phyloP scores from a whole-genome alignment of 805 yeast species.

The Teunomyces aglyptinius region DNA sequence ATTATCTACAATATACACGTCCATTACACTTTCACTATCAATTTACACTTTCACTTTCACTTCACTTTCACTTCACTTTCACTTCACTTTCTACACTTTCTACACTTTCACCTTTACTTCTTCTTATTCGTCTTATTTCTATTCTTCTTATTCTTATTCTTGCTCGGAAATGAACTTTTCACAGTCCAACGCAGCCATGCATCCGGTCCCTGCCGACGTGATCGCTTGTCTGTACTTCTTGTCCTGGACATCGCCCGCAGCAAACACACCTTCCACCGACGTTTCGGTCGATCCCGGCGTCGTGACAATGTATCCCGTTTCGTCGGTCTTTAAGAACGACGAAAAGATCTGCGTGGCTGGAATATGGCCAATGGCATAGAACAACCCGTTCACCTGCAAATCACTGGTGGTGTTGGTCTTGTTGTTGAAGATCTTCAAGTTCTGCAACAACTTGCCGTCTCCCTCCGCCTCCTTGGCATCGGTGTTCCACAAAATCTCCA shows the following conservation, averaged over 20 bases:
- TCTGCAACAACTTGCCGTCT: conserved; percentile 77
- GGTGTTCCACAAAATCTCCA: conserved; percentile 86
- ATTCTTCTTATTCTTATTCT: conserved; percentile 11
- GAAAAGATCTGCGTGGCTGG: conserved; percentile 88
- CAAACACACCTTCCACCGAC: conserved; percentile 86
- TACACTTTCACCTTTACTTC: too few species aligned
- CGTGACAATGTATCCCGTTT: conserved; percentile 83
- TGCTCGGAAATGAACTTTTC: conserved; percentile 75
- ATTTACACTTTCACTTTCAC: background rate
- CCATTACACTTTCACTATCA: background rate
- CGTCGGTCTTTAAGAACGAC: conserved; percentile 80
- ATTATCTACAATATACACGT: background rate
- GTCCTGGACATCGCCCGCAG: conserved; percentile 99
- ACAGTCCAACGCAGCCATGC: conserved; percentile 98
- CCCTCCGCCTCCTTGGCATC: conserved; percentile 89
- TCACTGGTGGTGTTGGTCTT: conserved; percentile 67
- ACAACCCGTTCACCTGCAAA: conserved; percentile 82
- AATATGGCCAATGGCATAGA: conserved; percentile 96
- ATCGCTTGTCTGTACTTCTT: conserved; percentile 97
- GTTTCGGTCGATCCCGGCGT: conserved; percentile 87
- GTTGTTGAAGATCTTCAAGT: conserved; percentile 65
- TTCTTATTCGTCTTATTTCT: background rate
- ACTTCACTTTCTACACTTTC: too few species aligned
- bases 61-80: background rate
- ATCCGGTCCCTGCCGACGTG: conserved; percentile 99